Evolutionary conservation across 1,139 yeast species (phyloP).

Genomic region (Pichia sp.): DNA sequence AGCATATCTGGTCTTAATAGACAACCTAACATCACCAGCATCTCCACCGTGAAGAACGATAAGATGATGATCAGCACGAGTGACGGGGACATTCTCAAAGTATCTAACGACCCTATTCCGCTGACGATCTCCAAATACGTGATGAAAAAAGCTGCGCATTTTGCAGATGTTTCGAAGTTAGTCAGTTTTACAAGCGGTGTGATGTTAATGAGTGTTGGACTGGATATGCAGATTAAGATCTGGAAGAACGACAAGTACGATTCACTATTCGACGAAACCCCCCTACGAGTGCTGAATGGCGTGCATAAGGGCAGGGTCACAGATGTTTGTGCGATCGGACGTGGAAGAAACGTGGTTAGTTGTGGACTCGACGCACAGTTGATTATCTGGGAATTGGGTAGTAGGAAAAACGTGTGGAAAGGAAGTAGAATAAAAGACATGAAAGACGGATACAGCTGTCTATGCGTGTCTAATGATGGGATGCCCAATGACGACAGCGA

Average conservation of each 20-base stretch:
- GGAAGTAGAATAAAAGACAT: conserved; percentile 37
- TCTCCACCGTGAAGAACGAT: not conserved
- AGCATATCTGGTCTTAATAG: too few species aligned
- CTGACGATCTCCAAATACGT: not conserved
- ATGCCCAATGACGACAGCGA: conserved; percentile 15
- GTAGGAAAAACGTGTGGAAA: conserved; percentile 43
- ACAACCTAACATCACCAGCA: conserved; percentile 7
- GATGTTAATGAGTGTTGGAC: conserved; percentile 54
- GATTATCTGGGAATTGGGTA: conserved; percentile 67
- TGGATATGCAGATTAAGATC: conserved; percentile 55
- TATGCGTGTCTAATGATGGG: conserved; percentile 20
- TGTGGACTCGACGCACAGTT: conserved; percentile 53
- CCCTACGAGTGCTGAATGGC: conserved; percentile 41
- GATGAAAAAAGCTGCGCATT: conserved; percentile 39
- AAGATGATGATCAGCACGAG: conserved; percentile 41
- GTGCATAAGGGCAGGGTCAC: conserved; percentile 49
- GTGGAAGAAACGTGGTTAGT: conserved; percentile 63
- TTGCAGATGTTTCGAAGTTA: conserved; percentile 39
- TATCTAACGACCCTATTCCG: conserved; percentile 1
- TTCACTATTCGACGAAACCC: conserved; percentile 41
- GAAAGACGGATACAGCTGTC: conserved; percentile 24
- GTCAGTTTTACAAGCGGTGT: conserved; percentile 58
- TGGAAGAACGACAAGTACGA: conserved; percentile 42
- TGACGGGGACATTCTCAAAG: conserved; percentile 38
- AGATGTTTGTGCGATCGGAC: conserved; percentile 48